Conservation (phyloP, 495 filamentous ascomycete species). For the Lepidopterella palustris region DNA sequence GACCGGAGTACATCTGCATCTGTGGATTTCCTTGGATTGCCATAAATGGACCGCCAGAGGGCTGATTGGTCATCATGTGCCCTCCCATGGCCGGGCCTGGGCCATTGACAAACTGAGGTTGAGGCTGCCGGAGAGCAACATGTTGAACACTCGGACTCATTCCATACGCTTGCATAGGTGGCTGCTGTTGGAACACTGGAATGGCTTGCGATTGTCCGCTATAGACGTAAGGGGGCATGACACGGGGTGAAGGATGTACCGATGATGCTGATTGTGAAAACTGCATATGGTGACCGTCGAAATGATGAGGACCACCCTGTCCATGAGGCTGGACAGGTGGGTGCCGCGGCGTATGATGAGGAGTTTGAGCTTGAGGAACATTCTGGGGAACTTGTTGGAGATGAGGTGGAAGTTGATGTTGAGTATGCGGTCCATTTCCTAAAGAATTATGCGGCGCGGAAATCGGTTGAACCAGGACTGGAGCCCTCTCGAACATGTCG, state of each 20-base stretch:
- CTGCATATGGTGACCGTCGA: slow-evolving; percentile 81
- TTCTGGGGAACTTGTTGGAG: slow-evolving; percentile 33
- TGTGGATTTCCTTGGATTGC: slow-evolving; percentile 50
- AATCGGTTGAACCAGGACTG: slow-evolving; percentile 46
- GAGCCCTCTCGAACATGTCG: slow-evolving; percentile 65
- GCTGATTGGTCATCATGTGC: slow-evolving; percentile 76
- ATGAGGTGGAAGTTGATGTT: slow-evolving; percentile 63
- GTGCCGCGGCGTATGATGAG: slow-evolving; percentile 33
- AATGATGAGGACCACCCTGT: slow-evolving; percentile 54
- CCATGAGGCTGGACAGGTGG: slow-evolving; percentile 29
- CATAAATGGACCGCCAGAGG: slow-evolving; percentile 38
- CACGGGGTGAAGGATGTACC: slow-evolving; percentile 70
- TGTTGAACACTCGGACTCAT: slow-evolving; percentile 48
- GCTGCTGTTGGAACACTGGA: slow-evolving; percentile 38
- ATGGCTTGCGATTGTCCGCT: slow-evolving; percentile 44
- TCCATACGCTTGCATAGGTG: slow-evolving; percentile 64
- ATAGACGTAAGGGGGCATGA: slow-evolving; percentile 60
- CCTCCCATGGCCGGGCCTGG: slow-evolving; percentile 60
- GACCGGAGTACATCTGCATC: slow-evolving; percentile 69
- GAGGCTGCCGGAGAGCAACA: slow-evolving; percentile 29
- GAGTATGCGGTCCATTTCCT: slow-evolving; percentile 57
- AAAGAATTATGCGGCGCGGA: slow-evolving; percentile 61
- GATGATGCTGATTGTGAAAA: slow-evolving; percentile 60
- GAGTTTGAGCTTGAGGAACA: slow-evolving; percentile 28
- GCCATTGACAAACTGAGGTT: slow-evolving; percentile 57